phyloP scores from a whole-genome alignment of 2,329 filamentous ascomycete species.

The Colletotrichum godetiae region DNA sequence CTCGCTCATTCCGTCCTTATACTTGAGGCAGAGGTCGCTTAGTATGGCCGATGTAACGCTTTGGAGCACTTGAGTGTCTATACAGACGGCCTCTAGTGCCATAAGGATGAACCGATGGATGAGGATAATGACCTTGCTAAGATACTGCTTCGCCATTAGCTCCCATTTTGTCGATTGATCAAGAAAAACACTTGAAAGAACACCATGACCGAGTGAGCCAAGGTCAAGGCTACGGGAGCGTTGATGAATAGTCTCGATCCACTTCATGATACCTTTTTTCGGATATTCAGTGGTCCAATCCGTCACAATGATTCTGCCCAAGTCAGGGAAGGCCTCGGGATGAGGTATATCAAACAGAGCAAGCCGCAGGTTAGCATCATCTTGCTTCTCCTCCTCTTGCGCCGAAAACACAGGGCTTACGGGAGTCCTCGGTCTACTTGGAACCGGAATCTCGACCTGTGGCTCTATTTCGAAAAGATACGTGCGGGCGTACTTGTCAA shows the following conservation, averaged over 20 bases:
- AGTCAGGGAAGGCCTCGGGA: neutral
- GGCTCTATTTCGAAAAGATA: too few species aligned
- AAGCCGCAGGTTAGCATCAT: too few species aligned
- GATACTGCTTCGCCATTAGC: conserved; percentile 6
- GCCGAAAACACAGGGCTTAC: too few species aligned
- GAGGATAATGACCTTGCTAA: conserved; percentile 8
- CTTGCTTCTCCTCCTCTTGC: too few species aligned
- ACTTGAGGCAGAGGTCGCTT: neutral
- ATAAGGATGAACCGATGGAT: neutral
- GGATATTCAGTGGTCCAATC: conserved; percentile 7
- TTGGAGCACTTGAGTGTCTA: neutral
- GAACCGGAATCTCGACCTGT: too few species aligned
- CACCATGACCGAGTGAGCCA: neutral
- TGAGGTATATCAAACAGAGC: neutral
- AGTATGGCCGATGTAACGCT: neutral
- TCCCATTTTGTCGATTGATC: conserved; percentile 14
- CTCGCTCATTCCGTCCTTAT: neutral
- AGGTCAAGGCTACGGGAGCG: conserved; percentile 13
- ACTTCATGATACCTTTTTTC: conserved; percentile 8
- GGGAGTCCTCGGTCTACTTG: too few species aligned
- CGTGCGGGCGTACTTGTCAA: too few species aligned
- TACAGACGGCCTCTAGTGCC: neutral
- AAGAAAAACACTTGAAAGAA: conserved; percentile 3
- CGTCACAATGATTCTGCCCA: conserved; percentile 1
- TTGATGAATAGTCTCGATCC: conserved; percentile 4